Percentiles rank a stretch among this genome's conserved stretches.
Evolutionary conservation across 2,329 filamentous ascomycete genomes (phyloP).

Genomic region (Curvularia spicifera): DNA sequence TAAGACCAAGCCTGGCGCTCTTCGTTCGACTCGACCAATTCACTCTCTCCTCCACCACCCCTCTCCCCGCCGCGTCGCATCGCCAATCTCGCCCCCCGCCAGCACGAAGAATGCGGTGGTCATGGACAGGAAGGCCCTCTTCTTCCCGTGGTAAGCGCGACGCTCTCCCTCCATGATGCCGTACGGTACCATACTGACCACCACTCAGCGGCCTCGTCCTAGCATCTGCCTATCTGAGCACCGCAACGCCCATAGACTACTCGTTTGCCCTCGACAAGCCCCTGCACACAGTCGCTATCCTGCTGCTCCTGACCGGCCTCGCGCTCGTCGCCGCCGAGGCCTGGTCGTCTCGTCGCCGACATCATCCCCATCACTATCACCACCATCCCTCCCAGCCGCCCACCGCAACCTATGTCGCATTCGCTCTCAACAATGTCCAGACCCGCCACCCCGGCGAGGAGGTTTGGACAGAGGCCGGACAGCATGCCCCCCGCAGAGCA

Average conservation of each 20-base stretch:
- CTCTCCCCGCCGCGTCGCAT: constrained; percentile 30
- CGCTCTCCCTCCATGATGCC: background rate
- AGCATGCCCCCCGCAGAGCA: constrained; percentile 18
- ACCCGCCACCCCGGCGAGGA: constrained; percentile 33
- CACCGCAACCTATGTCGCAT: constrained; percentile 37
- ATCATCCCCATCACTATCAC: background rate
- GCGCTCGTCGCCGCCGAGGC: constrained; percentile 39
- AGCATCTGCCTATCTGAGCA: constrained; percentile 43
- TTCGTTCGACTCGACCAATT: background rate
- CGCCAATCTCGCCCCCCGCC: constrained; percentile 30
- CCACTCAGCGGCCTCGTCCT: constrained; percentile 43
- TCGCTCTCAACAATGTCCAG: constrained; percentile 38
- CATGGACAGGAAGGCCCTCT: constrained; percentile 47
- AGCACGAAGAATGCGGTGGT: constrained; percentile 38
- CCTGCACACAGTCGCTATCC: constrained; percentile 41
- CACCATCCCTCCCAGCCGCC: constrained; percentile 21
- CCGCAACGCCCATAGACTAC: constrained; percentile 36
- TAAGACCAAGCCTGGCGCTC: constrained; percentile 16
- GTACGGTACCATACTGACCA: constrained; percentile 23
- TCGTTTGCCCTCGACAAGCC: constrained; percentile 49
- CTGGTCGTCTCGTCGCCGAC: constrained; percentile 18
- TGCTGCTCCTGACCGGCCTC: constrained; percentile 43
- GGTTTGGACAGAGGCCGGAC: constrained; percentile 34
- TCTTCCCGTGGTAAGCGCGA: constrained; percentile 43
- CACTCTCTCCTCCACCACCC: background rate